Base-by-base conservation (phyloP, 306 rosid species). In the Cyclanthera cordifolia region DNA sequence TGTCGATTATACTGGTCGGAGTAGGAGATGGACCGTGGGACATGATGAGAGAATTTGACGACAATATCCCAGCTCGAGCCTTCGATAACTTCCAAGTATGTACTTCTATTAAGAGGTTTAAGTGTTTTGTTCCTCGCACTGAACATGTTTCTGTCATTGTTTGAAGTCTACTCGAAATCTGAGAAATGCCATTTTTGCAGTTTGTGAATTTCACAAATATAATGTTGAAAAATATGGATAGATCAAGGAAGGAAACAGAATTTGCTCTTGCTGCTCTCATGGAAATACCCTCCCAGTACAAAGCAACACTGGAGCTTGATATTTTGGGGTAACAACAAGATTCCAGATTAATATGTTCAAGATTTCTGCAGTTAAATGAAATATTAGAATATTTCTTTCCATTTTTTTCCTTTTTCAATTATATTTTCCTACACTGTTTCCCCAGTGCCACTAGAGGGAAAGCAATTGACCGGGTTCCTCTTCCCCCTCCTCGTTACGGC, bases 1-100 rank as follows among this genome's bases (percentile, higher is more conserved):
- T 94, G 72, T 94, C 99, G 47, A 94, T 94, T 66, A 75, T 94
- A 72, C 60, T 94, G 47, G 99, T 94, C 25, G 99, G 99, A 58
- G 97, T 90, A 66, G 99, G 99, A 74, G 99, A 94, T 53, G 99
- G 99, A 48, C 99, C 99, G 2, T 94, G 99, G 99, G 96, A 94
- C 67, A 90, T 88, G 96, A 94, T 94, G 99, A 89, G 77, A 76
- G 78, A 88, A 80, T 94, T 94, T 76, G 97, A 90, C 9, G 99
- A 94, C 65, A 94, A 90, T 84, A 90, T 94, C 77, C 99, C 99
- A 2, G 86, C 92, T 6, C 89, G 99, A 53, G 82, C 82, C 47
- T 94, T 94, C 59, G 99, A 94, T 84, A 90, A 94, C 75, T 94
- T 94, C 81, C 99, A 94, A 91, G 99, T 54, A 75, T 73, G 81